A percentile compares a stretch with the other conserved stretches of the same genome.
Evolutionary conservation across 2,329 filamentous ascomycete species (phyloP).

Genomic region (Talaromyces sp.): DNA sequence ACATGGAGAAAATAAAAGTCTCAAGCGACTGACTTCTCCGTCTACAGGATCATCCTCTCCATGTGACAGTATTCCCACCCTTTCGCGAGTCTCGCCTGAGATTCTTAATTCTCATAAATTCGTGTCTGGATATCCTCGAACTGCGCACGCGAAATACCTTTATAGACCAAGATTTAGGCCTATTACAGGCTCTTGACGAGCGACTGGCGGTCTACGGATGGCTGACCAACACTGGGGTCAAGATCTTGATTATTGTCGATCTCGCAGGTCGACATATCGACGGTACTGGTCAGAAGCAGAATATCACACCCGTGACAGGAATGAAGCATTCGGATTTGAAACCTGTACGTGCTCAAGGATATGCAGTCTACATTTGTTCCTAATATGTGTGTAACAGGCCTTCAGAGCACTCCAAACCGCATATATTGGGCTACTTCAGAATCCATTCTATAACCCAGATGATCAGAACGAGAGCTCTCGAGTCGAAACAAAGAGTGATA

Average conservation of each 20-base stretch:
- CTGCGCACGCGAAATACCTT: slow-evolving; percentile 71
- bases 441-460: slow-evolving; percentile 91
- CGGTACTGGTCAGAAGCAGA: slow-evolving; percentile 31
- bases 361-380: slow-evolving; percentile 10
- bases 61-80: slow-evolving; percentile 84
- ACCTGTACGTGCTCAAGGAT: slow-evolving; percentile 54
- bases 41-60: slow-evolving; percentile 85
- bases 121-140: slow-evolving; percentile 90
- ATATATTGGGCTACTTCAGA: slow-evolving; percentile 83
- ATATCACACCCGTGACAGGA: slow-evolving; percentile 53
- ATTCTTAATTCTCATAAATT: slow-evolving; percentile 86
- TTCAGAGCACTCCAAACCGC: slow-evolving; percentile 91
- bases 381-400: slow-evolving; percentile 49
- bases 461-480: slow-evolving; percentile 64
- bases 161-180: slow-evolving; percentile 78
- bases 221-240: slow-evolving; percentile 92
- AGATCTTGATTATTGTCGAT: slow-evolving; percentile 86
- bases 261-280: slow-evolving; percentile 67
- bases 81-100: slow-evolving; percentile 66
- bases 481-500: slow-evolving; percentile 43
- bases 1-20: not conserved
- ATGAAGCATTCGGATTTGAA: slow-evolving; percentile 84
- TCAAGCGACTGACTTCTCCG: slow-evolving; percentile 13
- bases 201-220: slow-evolving; percentile 90
- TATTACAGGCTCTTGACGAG: slow-evolving; percentile 92